Percentiles rank a stretch among this genome's conserved stretches.
Evolutionary conservation across 164 flowering plant species (phyloP).

Genomic region (Annona cherimola): DNA sequence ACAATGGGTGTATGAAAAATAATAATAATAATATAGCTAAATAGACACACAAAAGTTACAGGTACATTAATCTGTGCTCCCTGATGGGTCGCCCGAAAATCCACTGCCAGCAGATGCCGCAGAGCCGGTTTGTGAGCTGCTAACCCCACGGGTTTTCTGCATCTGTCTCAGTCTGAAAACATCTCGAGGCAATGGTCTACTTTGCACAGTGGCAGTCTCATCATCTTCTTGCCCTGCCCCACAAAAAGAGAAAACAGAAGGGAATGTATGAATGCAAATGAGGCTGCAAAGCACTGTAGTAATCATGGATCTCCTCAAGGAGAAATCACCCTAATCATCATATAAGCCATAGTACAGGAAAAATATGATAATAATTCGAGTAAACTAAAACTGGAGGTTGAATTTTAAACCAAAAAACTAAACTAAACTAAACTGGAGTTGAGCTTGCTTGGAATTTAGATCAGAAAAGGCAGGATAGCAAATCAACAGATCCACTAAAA

Average conservation of each 20-base stretch:
- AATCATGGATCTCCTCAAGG: background rate
- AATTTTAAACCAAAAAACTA: background rate
- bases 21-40: too few relatives aligned
- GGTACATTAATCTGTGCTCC: slow-evolving; percentile 39
- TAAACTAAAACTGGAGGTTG: background rate
- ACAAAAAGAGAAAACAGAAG: background rate
- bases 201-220: slow-evolving; percentile 65
- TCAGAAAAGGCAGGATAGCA: too few relatives aligned
- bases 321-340: background rate
- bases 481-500: too few relatives aligned
- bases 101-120: slow-evolving; percentile 73
- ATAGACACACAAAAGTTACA: too few relatives aligned
- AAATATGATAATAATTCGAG: background rate
- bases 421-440: background rate
- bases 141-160: slow-evolving; percentile 51
- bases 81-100: slow-evolving; percentile 82
- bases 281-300: background rate
- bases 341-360: background rate
- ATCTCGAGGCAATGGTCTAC: slow-evolving; percentile 75
- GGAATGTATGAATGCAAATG: too few relatives aligned
- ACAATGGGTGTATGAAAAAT: background rate
- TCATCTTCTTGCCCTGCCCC: slow-evolving; percentile 75
- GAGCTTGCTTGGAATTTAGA: too few relatives aligned
- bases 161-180: slow-evolving; percentile 72
- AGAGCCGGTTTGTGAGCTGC: slow-evolving; percentile 73